Evolutionary conservation across 352 stramenopile species (phyloP), one percentile per base, ranked within the genome.

Genomic region (Globisporangium solare): DNA sequence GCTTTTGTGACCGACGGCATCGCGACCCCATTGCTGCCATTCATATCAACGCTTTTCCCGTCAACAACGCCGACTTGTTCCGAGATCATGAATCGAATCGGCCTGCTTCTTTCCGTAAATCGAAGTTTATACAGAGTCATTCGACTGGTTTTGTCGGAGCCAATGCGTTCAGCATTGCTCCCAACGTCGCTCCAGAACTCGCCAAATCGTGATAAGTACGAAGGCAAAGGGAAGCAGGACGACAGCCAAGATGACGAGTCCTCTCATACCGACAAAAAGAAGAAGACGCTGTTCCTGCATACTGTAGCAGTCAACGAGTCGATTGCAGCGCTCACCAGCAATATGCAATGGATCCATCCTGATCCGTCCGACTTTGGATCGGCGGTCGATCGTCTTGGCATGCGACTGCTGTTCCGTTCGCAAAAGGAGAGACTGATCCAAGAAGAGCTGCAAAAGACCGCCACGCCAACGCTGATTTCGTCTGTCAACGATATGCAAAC

Each of bases 81-180:
- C 35, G 48, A 53, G 0, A 61, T 66, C n/a, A 24, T 83, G 0
- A 57, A 62, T 46, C 67, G 75, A 0, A 66, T 83, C 14, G 56
- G 63, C 14, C 24, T 78, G 22, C 56, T 88, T 11, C 45, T 86
- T 27, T 54, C 72, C 17, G 41, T 83, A 11, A 88, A 88, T 35
- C 66, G 68, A 7, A 74, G 66, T 47, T 47, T 79, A 5, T 80
- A 70, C 41, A 67, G 59, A 42, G 52, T 72, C 10, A 45, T 74
- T 49, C 78, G 73, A 1, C 35, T 85, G 27, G 54, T 73, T 3
- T 51, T 86, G 3, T 18, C 64, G 17, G 60, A 68, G 52, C 61
- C 17, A 4, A 27, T 47, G 24, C 43, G 52, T 3, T 40, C 47
- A n/a, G 17, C 47, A 12, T 24, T 52, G 21, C 27, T 61, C 8